Evolutionary conservation across 495 filamentous ascomycete species (phyloP).

Genomic region (Tuber umbilicatum): DNA sequence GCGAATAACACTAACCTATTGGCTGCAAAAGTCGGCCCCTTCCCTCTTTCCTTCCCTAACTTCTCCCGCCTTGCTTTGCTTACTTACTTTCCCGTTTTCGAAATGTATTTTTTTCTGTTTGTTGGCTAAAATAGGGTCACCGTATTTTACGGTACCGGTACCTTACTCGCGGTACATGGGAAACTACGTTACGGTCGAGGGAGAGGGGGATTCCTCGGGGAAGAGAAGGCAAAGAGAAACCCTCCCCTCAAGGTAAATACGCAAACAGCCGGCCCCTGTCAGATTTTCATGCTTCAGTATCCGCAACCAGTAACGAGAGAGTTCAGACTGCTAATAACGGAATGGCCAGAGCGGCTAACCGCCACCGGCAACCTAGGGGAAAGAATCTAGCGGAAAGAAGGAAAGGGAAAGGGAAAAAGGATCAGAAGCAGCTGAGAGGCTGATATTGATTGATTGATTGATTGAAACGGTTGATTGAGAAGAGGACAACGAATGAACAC

Average conservation of each 20-base stretch:
- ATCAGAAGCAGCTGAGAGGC: not conserved
- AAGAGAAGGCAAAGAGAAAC: not conserved
- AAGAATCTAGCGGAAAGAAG: constrained; percentile 16
- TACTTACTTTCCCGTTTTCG: not conserved
- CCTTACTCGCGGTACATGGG: constrained; percentile 11
- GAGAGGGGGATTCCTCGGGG: not conserved
- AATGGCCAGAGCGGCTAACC: constrained; percentile 25
- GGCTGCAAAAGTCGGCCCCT: not conserved
- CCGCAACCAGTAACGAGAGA: constrained; percentile 29
- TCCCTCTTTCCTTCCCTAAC: not conserved
- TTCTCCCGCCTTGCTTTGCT: constrained; percentile 3
- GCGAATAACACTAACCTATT: not conserved
- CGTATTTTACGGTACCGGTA: not conserved
- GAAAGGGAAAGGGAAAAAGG: constrained; percentile 1
- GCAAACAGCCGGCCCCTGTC: constrained; percentile 35
- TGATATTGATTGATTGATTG: not conserved
- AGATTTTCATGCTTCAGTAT: constrained; percentile 17
- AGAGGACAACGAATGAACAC: not conserved
- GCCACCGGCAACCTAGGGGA: constrained; percentile 16
- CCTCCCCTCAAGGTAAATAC: not conserved
- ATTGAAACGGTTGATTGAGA: not conserved
- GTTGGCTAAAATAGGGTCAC: not conserved
- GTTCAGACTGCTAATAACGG: constrained; percentile 18
- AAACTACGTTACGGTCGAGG: not conserved
- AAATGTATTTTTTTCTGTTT: constrained; percentile 8